Base-by-base conservation (phyloP, 805 yeast species). In the Kuraishia borneana region DNA sequence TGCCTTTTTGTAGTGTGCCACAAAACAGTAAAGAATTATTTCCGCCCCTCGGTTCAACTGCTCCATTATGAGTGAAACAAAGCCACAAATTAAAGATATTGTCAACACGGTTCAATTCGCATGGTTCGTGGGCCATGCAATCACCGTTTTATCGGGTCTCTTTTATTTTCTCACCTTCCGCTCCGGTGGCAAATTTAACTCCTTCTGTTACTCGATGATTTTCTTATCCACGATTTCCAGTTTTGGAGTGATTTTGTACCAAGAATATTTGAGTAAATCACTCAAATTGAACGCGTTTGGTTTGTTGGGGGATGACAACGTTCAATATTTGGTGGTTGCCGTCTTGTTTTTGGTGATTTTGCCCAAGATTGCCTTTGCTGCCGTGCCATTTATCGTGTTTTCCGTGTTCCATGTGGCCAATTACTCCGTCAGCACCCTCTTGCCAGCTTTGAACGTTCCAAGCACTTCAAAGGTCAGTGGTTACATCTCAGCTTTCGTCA, bases 341-440 rank as follows among this genome's bases (percentile, higher is more conserved):
- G 42, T 69, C 40, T 63, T 62, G 29, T 73, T 76, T 75, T 57
- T 68, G 48, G 41, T 70, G 5, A 51, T 76, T 38, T 69, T 85
- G 43, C 75, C 79, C 31, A 72, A 68, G 39, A 70, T 72, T 41
- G 55, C 72, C 22, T 51, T 83, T 36, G 69, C 94, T 2, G 59
- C 80, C 41, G 53, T 77, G 18, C 94, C 96, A 36, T 85, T 82
- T 50, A 62, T 73, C 31, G 61, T 83, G 37, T 88, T 81, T 55
- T 79, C 96, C 6, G 51, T 76, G 14, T 87, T 89, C 73, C 96
- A 88, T 53, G 76, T 74, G 8, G 61, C 87, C 48, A 76, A 80
- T 14, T 89, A 83, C 60, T 42, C 70, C 36, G 73, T 80, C 45
- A 65, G 74, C 28, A 69, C 66, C 42, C 43, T 89, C 36, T 61